A percentile compares a stretch with the other conserved stretches of the same genome.
phyloP scores from a whole-genome alignment of 805 yeast species.

The Saccharomycopsis amapae region DNA sequence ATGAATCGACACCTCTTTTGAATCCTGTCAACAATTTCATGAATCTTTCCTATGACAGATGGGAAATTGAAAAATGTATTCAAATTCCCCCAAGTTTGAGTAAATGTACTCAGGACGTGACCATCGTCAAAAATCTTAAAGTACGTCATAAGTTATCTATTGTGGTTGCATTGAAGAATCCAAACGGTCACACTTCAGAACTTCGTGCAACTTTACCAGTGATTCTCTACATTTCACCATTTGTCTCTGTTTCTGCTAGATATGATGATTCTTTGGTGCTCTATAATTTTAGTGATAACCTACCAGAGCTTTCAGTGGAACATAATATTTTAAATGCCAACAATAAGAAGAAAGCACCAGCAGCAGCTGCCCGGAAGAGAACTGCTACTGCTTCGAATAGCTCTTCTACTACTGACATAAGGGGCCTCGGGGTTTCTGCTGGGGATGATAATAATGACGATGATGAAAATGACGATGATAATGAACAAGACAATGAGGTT shows the following conservation, averaged over 20 bases:
- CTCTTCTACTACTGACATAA: constrained; percentile 11
- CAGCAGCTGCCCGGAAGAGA: not conserved
- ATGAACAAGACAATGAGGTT: constrained; percentile 32
- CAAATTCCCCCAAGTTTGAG: constrained; percentile 67
- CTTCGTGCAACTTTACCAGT: constrained; percentile 86
- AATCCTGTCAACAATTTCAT: constrained; percentile 14
- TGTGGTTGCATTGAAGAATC: constrained; percentile 67
- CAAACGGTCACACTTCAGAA: constrained; percentile 91
- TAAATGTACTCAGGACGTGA: constrained; percentile 82
- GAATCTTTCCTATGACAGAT: constrained; percentile 37
- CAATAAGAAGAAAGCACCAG: not conserved
- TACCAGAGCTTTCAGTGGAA: constrained; percentile 7
- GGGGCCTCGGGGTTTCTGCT: not conserved
- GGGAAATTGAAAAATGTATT: constrained; percentile 64
- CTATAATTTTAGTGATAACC: constrained; percentile 13
- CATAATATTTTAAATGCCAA: not conserved
- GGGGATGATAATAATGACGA: not conserved
- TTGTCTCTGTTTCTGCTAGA: constrained; percentile 60
- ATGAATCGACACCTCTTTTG: not conserved
- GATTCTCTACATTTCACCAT: constrained; percentile 69
- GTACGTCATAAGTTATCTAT: constrained; percentile 87
- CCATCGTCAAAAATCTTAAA: constrained; percentile 58
- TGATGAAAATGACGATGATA: constrained; percentile 21
- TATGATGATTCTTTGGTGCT: constrained; percentile 30
- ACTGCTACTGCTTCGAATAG: constrained; percentile 10